Evolutionary conservation across 768 basidiomycete species (phyloP), one percentile per base, ranked within the genome.

Genomic region (Trametes sanguinea): DNA sequence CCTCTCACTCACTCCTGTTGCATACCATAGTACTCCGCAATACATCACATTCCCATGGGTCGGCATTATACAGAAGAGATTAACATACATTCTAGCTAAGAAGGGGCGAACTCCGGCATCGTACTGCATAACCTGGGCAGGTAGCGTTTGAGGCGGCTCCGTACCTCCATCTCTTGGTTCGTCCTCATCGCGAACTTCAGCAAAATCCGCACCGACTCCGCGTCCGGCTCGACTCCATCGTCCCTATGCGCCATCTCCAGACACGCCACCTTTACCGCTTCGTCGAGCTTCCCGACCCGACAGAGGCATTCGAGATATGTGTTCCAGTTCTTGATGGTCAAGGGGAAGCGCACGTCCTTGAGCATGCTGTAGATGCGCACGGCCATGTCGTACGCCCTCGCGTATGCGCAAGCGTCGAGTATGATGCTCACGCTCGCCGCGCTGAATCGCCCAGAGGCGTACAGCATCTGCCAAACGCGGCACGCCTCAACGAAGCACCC

Each of bases 271-370:
- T 81, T 81, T 45, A 85, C 71, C 1, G 92, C 95, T 27, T 90
- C 88, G 22, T 86, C 81, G 35, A 92, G 66, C 67, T 79, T 77
- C 8, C 85, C 82, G 50, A 85, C 71, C 27, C 94, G 82, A 68
- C 91, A 92, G n/a, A 96, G 80, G 69, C 89, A 92, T 74, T 97
- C 94, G 17, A 97, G 72, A 79, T 87, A 92, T 0, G 85, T 81
- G 60, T 90, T 86, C 91, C 93, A 94, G 68, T 90, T 89, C 54
- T 84, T 82, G 62, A 78, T 67, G 69, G 88, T 87, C 56, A 90
- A 76, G 40, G 63, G 68, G 70, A 82, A 90, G 27, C 77, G 79
- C 48, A 77, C 77, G 54, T 73, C 77, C 32, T 73, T 72, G 51
- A 89, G 77, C 69, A 82, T 84, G 33, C 71, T 64, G 75, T 84